phyloP scores from a whole-genome alignment of 306 rosid genomes.

The Casuarina equisetifolia region DNA sequence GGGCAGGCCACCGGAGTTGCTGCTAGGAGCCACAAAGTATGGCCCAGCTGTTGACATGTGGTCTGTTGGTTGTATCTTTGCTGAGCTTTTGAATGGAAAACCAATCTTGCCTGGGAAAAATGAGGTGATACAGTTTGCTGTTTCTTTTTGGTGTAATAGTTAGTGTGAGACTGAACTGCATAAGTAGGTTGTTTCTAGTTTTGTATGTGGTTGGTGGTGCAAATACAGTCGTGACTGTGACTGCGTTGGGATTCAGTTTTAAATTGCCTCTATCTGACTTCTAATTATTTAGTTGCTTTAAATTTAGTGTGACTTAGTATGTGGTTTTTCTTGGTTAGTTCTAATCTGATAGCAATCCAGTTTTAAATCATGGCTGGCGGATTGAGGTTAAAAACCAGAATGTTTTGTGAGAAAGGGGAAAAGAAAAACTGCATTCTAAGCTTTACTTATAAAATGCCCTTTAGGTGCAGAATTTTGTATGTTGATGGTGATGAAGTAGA shows the following conservation, averaged over 20 bases:
- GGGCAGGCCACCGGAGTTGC: conserved; percentile 72
- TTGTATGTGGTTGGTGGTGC: background rate
- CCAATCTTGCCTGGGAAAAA: conserved; percentile 72
- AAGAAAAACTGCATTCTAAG: no score
- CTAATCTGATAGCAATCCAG: background rate
- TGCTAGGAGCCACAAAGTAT: conserved; percentile 70
- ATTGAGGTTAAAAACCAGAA: background rate
- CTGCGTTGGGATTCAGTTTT: background rate
- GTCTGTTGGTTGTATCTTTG: conserved; percentile 83
- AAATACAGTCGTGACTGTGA: background rate
- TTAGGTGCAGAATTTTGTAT: no score
- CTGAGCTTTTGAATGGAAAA: conserved; percentile 67
- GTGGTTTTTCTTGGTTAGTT: background rate
- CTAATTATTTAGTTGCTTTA: background rate
- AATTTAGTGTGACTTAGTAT: background rate
- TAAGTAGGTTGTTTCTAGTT: conserved; percentile 7
- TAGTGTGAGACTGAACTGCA: background rate
- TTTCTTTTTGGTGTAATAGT: background rate
- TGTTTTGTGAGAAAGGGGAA: background rate
- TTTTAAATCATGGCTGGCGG: background rate
- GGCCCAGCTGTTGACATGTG: conserved; percentile 82
- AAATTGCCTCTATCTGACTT: conserved; percentile 2
- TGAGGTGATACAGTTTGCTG: conserved; percentile 47
- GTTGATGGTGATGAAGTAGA: no score
- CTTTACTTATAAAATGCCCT: no score